Evolutionary conservation across 768 basidiomycete species (phyloP).

Genomic region (Calocera viscosa): DNA sequence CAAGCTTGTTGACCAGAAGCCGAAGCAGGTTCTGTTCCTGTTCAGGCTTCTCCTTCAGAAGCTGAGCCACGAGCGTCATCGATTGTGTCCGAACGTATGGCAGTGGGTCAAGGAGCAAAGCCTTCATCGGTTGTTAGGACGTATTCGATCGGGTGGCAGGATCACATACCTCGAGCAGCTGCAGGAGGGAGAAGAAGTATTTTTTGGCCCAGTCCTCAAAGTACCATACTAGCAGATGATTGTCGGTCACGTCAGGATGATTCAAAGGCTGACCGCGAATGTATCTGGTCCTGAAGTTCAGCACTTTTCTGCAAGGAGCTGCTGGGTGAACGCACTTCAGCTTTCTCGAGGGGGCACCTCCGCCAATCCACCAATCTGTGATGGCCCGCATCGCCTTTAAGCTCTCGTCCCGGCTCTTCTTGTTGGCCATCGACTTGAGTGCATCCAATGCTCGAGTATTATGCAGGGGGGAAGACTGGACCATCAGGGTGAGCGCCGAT

Average conservation of each 20-base stretch:
- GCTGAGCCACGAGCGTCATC: constrained; percentile 59
- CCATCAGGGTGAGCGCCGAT: constrained; percentile 77
- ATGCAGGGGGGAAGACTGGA: constrained; percentile 69
- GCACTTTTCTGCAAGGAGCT: not conserved
- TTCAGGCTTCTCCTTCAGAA: constrained; percentile 83
- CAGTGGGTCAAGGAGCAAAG: constrained; percentile 70
- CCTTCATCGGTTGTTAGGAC: constrained; percentile 31
- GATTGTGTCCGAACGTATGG: constrained; percentile 80
- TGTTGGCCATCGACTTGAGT: constrained; percentile 65
- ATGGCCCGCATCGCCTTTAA: constrained; percentile 81
- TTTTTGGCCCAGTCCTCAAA: constrained; percentile 99
- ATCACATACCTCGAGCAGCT: constrained; percentile 66
- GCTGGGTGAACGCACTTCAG: constrained; percentile 46
- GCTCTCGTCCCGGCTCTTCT: constrained; percentile 86
- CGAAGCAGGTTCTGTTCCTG: constrained; percentile 94
- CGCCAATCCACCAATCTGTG: constrained; percentile 95
- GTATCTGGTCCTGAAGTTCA: constrained; percentile 42
- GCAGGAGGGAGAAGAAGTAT: constrained; percentile 84
- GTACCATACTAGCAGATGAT: constrained; percentile 66
- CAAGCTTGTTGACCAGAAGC: constrained; percentile 88
- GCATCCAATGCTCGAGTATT: constrained; percentile 69
- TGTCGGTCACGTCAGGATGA: constrained; percentile 52
- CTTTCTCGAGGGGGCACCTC: constrained; percentile 78
- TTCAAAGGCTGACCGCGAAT: constrained; percentile 76
- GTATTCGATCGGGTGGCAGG: not conserved